Evolutionary conservation across 2,329 filamentous ascomycete species (phyloP).

Genomic region (Allantophomopsis cytisporea): DNA sequence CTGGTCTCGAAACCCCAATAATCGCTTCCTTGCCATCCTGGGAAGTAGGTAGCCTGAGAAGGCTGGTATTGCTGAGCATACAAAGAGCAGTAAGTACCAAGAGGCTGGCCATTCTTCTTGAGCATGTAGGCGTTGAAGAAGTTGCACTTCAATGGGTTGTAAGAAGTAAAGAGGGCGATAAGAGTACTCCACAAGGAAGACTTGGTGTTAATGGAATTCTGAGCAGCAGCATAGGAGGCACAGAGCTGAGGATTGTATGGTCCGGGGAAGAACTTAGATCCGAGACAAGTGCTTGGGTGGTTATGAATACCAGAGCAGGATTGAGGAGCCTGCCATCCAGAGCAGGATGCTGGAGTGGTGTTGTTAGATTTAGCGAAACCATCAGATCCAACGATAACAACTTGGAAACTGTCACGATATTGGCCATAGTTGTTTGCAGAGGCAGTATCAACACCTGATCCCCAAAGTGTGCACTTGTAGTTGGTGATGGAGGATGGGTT

Average conservation of each 20-base stretch:
- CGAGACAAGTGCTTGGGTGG: conserved; percentile 8
- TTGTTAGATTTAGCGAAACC: conserved; percentile 17
- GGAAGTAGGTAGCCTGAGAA: conserved; percentile 5
- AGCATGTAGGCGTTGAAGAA: conserved; percentile 25
- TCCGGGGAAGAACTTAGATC: conserved; percentile 9
- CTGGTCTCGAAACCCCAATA: conserved; percentile 7
- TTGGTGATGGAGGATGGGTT: conserved; percentile 18
- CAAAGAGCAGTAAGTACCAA: conserved; percentile 23
- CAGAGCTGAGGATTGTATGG: conserved; percentile 9
- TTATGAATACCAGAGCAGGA: conserved; percentile 6
- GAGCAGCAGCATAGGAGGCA: conserved; percentile 4
- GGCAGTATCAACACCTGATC: conserved; percentile 11
- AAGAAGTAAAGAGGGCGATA: conserved; percentile 1
- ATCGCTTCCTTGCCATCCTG: conserved; percentile 4
- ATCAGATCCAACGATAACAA: conserved; percentile 28
- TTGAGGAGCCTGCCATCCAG: conserved; percentile 6
- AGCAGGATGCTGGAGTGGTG: background rate
- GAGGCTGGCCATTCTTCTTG: conserved; percentile 20
- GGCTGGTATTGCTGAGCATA: conserved; percentile 10
- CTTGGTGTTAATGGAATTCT: conserved; percentile 6
- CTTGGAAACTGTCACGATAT: conserved; percentile 18
- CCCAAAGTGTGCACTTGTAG: conserved; percentile 21
- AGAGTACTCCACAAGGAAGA: conserved; percentile 1
- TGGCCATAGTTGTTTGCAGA: conserved; percentile 19
- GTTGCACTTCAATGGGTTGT: conserved; percentile 6